Conservation (phyloP, 768 basidiomycete genomes). For the Cantharellus anzutake region DNA sequence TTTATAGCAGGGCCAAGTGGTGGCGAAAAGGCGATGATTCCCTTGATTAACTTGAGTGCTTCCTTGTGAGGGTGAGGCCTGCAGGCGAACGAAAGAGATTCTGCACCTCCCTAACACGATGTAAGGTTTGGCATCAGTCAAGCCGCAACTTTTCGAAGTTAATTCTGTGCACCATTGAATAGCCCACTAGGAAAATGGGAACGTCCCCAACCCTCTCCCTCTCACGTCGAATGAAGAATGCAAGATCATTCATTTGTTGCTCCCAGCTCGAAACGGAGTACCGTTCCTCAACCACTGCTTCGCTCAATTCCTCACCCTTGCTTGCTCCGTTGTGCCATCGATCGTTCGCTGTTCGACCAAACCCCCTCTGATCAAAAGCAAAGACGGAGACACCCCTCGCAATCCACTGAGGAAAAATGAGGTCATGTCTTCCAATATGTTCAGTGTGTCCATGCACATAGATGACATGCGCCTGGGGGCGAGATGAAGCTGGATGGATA, state of each 20-base stretch:
- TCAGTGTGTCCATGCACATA: slow-evolving; percentile 57
- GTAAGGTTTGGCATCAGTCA: no score
- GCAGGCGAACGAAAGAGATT: slow-evolving; percentile 29
- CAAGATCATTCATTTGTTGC: slow-evolving; percentile 37
- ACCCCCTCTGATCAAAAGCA: slow-evolving; percentile 63
- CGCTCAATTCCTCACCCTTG: neutral
- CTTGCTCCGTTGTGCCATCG: slow-evolving; percentile 27
- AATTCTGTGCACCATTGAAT: slow-evolving; percentile 11
- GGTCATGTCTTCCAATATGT: slow-evolving; percentile 5
- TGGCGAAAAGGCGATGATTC: slow-evolving; percentile 50
- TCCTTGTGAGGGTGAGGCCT: slow-evolving; percentile 12
- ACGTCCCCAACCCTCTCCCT: slow-evolving; percentile 21
- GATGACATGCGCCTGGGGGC: slow-evolving; percentile 35
- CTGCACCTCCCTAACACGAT: slow-evolving; percentile 48
- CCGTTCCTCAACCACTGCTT: no score
- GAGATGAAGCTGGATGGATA: slow-evolving; percentile 1
- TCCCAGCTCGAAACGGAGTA: neutral
- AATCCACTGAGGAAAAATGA: slow-evolving; percentile 15
- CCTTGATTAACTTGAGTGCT: slow-evolving; percentile 28
- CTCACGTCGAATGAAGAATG: slow-evolving; percentile 35
- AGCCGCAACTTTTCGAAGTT: neutral
- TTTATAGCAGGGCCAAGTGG: slow-evolving; percentile 34
- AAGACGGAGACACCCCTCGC: slow-evolving; percentile 40
- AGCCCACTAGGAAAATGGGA: slow-evolving; percentile 47
- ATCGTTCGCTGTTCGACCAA: slow-evolving; percentile 55